Conservation (phyloP, 2,329 filamentous ascomycete genomes). For the Rutstroemia sp. region DNA sequence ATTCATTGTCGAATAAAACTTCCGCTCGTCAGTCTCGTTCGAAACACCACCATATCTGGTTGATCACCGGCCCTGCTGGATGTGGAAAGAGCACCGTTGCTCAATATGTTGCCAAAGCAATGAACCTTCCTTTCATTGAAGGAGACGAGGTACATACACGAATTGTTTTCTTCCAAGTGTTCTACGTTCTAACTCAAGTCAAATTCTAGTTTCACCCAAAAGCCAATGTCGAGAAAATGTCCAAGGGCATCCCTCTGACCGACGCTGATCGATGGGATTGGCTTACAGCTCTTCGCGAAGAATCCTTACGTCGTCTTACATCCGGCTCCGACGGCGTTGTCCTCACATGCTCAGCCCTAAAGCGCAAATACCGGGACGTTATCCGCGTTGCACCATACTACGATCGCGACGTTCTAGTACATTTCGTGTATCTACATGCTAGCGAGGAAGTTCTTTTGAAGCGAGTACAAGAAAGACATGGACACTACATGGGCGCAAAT, state of each 20-base stretch:
- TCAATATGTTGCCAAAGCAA: conserved; percentile 51
- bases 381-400: conserved; percentile 76
- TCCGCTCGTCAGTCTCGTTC: conserved; percentile 16
- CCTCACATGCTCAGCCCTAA: conserved; percentile 90
- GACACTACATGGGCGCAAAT: conserved; percentile 90
- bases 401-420: conserved; percentile 64
- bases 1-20: conserved; percentile 14
- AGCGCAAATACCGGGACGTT: conserved; percentile 94
- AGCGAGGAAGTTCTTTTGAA: conserved; percentile 66
- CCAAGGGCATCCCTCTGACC: conserved; percentile 71
- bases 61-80: conserved; percentile 72
- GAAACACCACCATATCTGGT: conserved; percentile 62
- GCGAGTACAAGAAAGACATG: conserved; percentile 66
- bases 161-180: not conserved
- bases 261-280: conserved; percentile 97
- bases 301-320: conserved; percentile 47
- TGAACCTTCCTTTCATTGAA: conserved; percentile 66
- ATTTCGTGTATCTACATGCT: conserved; percentile 88
- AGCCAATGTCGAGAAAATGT: conserved; percentile 88
- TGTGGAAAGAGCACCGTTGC: conserved; percentile 75
- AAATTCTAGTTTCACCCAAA: conserved; percentile 59
- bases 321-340: conserved; percentile 67
- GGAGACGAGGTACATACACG: conserved; percentile 62
- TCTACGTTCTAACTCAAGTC: conserved; percentile 2
- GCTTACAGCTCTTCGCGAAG: conserved; percentile 72